phyloP scores from a whole-genome alignment of 768 basidiomycete species.

The Rhizopogon roseolus region DNA sequence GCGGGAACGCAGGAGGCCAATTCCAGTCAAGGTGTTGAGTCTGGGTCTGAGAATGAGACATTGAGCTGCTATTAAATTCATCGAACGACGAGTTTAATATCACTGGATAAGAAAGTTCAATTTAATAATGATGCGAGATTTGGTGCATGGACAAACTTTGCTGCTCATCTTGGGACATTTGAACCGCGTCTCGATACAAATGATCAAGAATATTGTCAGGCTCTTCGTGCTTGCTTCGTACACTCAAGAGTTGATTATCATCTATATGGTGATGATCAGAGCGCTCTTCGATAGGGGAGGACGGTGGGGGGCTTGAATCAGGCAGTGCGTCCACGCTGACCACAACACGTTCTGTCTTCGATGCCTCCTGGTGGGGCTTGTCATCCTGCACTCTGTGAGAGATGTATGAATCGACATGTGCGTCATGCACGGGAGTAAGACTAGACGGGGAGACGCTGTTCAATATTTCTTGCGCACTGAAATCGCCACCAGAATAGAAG shows the following conservation, averaged over 20 bases:
- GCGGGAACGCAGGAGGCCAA: constrained; percentile 28
- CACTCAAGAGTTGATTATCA: neutral
- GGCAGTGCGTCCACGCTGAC: constrained; percentile 1
- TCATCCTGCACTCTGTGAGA: neutral
- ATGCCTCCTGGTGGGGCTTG: no score
- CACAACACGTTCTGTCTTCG: neutral
- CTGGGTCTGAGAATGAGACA: neutral
- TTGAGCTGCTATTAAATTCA: neutral
- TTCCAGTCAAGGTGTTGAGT: constrained; percentile 29
- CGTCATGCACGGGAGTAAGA: constrained; percentile 16
- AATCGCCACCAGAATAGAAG: constrained; percentile 41
- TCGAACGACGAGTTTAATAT: neutral
- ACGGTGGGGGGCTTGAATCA: constrained; percentile 5
- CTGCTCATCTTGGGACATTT: neutral
- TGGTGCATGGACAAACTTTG: neutral
- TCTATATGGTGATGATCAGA: neutral
- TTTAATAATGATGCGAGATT: neutral
- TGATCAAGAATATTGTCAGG: constrained; percentile 1
- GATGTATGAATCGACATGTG: neutral
- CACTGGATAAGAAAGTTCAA: neutral
- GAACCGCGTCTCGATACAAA: constrained; percentile 3
- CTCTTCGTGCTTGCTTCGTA: neutral
- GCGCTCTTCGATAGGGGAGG: constrained; percentile 1
- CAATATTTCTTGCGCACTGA: constrained; percentile 4
- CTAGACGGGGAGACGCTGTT: constrained; percentile 17